Evolutionary conservation across 2,329 filamentous ascomycete species (phyloP).

Genomic region (Fusarium poae): DNA sequence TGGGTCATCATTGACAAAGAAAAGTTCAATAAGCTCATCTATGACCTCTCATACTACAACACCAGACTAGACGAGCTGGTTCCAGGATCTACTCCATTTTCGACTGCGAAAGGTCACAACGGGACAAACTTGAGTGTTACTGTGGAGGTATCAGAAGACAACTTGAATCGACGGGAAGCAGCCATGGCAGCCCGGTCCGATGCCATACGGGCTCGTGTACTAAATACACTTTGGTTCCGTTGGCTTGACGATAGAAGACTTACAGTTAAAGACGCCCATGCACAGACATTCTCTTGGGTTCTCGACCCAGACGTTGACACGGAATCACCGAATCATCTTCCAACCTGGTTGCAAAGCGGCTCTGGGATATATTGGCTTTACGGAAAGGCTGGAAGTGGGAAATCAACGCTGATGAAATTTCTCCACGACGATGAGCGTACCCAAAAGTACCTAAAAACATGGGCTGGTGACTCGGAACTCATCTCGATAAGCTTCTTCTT

Average conservation of each 20-base stretch:
- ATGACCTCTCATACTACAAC: not conserved
- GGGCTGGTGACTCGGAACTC: accelerated
- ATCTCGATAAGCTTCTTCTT: not conserved
- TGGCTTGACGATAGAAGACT: not conserved
- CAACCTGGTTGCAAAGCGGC: accelerated
- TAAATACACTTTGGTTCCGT: not conserved
- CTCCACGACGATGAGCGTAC: accelerated
- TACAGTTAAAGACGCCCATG: not conserved
- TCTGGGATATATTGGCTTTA: not conserved
- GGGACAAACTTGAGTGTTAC: not conserved
- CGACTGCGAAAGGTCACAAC: accelerated
- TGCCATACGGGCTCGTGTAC: not conserved
- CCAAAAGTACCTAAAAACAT: accelerated
- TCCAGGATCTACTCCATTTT: no score
- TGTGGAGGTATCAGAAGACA: not conserved
- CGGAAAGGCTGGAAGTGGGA: not conserved
- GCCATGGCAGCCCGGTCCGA: not conserved
- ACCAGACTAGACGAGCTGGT: not conserved
- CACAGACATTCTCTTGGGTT: not conserved
- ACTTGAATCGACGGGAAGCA: accelerated
- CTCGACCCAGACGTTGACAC: not conserved
- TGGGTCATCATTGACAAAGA: constrained; percentile 1
- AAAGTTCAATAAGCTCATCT: not conserved
- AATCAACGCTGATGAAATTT: constrained; percentile 3
- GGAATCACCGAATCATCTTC: not conserved